A percentile compares a stretch with the other conserved stretches of the same genome.
Evolutionary conservation across 73 alveolate species (phyloP).

Genomic region (Tetrahymena malaccensis): DNA sequence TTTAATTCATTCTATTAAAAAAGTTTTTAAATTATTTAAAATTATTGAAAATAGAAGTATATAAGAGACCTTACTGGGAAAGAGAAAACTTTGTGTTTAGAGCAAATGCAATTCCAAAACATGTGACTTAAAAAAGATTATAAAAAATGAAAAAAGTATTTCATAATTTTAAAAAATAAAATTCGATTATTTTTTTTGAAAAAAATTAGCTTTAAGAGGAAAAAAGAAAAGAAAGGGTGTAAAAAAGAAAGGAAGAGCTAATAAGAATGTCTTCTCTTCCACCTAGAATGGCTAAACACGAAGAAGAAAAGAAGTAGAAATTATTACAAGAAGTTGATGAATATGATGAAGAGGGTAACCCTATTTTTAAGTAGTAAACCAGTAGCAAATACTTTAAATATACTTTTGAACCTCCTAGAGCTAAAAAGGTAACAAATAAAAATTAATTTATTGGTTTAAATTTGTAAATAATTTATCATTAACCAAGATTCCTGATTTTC

Average conservation of each 20-base stretch:
- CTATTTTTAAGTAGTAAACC: not conserved
- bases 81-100: not conserved
- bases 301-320: not conserved
- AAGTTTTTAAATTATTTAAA: not conserved
- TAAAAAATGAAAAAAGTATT: not conserved
- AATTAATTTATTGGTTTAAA: no score
- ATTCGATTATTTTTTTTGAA: not conserved
- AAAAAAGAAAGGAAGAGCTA: not conserved
- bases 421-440: not conserved
- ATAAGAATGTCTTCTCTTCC: not conserved
- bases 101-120: not conserved
- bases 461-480: no score
- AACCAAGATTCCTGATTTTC: not conserved
- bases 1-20: no score
- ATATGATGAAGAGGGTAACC: not conserved
- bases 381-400: not conserved
- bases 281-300: not conserved
- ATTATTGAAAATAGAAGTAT: not conserved
- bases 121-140: not conserved
- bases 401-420: not conserved
- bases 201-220: not conserved
- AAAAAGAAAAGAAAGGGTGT: not conserved
- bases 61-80: not conserved
- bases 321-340: not conserved
- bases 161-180: not conserved